Evolutionary conservation across 495 filamentous ascomycete genomes (phyloP).

Genomic region (Lophiotrema nucula): DNA sequence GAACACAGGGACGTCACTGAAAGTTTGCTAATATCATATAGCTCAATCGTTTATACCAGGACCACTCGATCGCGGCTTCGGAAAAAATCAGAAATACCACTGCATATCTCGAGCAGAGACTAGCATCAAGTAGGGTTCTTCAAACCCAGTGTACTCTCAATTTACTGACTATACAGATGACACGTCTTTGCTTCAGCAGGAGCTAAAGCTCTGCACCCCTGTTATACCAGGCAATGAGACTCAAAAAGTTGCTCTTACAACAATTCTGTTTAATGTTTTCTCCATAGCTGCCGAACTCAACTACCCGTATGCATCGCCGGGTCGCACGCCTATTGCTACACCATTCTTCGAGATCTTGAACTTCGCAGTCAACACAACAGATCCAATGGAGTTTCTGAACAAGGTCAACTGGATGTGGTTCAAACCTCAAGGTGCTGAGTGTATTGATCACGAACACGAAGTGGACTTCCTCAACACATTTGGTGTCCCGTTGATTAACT

Average conservation of each 20-base stretch:
- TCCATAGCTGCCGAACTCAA: not conserved
- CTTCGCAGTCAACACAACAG: not conserved
- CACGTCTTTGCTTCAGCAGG: not conserved
- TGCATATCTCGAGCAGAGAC: not conserved
- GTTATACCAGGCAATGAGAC: not conserved
- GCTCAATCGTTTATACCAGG: constrained; percentile 1
- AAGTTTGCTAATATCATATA: not conserved
- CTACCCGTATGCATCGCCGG: not conserved
- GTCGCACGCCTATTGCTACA: not conserved
- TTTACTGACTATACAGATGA: constrained; percentile 4
- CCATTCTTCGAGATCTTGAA: not conserved
- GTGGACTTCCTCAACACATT: not conserved
- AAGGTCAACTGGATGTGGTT: not conserved
- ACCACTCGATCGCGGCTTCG: not conserved
- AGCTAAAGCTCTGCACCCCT: not conserved
- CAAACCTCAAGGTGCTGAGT: not conserved
- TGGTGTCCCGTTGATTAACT: not conserved
- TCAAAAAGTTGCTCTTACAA: not conserved
- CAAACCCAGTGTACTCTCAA: too few relatives aligned
- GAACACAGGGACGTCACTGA: not conserved
- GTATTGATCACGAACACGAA: not conserved
- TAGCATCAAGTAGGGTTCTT: not conserved
- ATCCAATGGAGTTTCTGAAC: not conserved
- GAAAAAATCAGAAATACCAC: not conserved
- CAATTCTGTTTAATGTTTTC: not conserved